Conservation (phyloP, 768 basidiomycete genomes). For the Scleroderma bovista region DNA sequence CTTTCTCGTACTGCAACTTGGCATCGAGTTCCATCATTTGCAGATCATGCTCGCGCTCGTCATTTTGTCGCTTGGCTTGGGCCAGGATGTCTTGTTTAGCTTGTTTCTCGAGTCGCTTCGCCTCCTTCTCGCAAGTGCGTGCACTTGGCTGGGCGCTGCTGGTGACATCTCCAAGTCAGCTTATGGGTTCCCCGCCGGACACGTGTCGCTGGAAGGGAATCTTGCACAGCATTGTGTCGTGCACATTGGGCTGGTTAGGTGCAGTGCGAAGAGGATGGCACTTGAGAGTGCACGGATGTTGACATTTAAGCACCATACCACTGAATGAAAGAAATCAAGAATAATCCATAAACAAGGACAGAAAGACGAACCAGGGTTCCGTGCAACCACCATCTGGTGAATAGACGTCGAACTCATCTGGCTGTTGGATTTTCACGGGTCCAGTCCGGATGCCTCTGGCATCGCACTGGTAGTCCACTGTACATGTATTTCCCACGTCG, state of each 20-base stretch:
- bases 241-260: slow-evolving; percentile 33
- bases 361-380: slow-evolving; percentile 46
- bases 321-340: slow-evolving; percentile 26
- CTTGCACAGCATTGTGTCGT: slow-evolving; percentile 36
- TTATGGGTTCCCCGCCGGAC: slow-evolving; percentile 40
- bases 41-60: slow-evolving; percentile 38
- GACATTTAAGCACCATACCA: slow-evolving; percentile 43
- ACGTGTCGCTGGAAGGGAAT: slow-evolving; percentile 32
- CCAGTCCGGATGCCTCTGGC: slow-evolving; percentile 47
- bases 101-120: slow-evolving; percentile 37
- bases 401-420: slow-evolving; percentile 44
- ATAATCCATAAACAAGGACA: background rate
- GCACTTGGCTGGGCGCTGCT: slow-evolving; percentile 35
- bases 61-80: slow-evolving; percentile 41
- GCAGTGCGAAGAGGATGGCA: slow-evolving; percentile 54
- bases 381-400: slow-evolving; percentile 62
- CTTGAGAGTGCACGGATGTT: slow-evolving; percentile 52
- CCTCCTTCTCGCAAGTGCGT: slow-evolving; percentile 41
- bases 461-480: slow-evolving; percentile 54
- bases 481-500: slow-evolving; percentile 41
- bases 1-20: slow-evolving; percentile 31
- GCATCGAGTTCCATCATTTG: slow-evolving; percentile 40
- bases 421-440: slow-evolving; percentile 33
- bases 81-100: slow-evolving; percentile 35
- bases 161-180: slow-evolving; percentile 39